Evolutionary conservation across 2,329 filamentous ascomycete genomes (phyloP).

Genomic region (Diaporthe aspalathi): DNA sequence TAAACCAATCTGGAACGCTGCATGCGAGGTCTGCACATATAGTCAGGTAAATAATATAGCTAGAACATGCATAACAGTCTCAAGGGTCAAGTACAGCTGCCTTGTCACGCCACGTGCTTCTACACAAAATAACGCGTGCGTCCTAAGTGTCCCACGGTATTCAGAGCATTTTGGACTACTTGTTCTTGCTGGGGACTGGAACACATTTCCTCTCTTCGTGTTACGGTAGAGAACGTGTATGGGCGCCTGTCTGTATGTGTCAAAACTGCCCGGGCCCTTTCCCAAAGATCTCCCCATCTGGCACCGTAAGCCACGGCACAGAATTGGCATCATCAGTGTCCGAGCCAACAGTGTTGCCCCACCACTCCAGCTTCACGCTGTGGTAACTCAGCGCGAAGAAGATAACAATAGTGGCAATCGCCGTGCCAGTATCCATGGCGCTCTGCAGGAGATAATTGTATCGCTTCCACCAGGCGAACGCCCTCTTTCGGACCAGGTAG

Average conservation of each 20-base stretch:
- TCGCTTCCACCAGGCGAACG: constrained; percentile 49
- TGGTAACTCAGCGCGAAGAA: constrained; percentile 50
- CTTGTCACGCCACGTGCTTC: too few relatives aligned
- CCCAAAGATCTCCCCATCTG: constrained; percentile 47
- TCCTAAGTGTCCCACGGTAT: too few relatives aligned
- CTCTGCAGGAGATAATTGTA: constrained; percentile 48
- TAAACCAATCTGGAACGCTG: too few relatives aligned
- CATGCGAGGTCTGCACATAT: too few relatives aligned
- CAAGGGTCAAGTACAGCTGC: too few relatives aligned
- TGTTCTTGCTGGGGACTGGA: too few relatives aligned
- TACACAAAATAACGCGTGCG: too few relatives aligned
- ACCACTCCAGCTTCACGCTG: constrained; percentile 47
- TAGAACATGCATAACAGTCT: too few relatives aligned
- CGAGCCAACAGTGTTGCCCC: constrained; percentile 50
- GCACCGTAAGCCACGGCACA: constrained; percentile 48
- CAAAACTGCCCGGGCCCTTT: constrained; percentile 48
- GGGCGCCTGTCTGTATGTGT: not conserved
- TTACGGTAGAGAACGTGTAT: too few relatives aligned
- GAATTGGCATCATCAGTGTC: constrained; percentile 50
- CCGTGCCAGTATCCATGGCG: constrained; percentile 50
- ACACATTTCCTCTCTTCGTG: too few relatives aligned
- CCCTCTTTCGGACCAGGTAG: constrained; percentile 46
- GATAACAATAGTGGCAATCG: constrained; percentile 47
- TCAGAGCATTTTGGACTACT: too few relatives aligned
- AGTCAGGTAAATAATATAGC: too few relatives aligned